Percentiles rank a stretch among this genome's conserved stretches.
phyloP scores from a whole-genome alignment of 345 rosid genomes.

The Sisymbrium irio region DNA sequence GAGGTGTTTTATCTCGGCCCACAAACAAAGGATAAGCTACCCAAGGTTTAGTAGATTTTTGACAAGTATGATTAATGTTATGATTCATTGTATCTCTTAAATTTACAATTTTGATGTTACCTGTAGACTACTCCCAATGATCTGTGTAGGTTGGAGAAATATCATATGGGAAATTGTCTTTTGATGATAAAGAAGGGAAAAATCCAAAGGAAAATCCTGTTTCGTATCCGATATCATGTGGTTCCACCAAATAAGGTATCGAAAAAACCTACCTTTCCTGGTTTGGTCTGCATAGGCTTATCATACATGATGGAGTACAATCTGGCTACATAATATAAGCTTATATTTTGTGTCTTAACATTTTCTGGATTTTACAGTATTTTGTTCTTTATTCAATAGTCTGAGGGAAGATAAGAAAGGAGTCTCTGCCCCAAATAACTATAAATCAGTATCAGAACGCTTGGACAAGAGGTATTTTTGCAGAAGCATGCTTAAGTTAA shows the following conservation, averaged over 20 bases:
- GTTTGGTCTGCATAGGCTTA: conserved; percentile 2
- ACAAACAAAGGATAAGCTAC: too few species aligned
- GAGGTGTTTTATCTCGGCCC: too few species aligned
- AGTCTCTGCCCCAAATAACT: conserved; percentile 50
- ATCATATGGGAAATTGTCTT: conserved; percentile 72
- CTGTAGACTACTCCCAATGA: conserved; percentile 78
- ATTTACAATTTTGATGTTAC: conserved; percentile 4
- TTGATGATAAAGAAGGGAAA: conserved; percentile 48
- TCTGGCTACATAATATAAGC: conserved; percentile 20
- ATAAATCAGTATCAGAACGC: conserved; percentile 65
- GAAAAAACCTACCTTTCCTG: background rate
- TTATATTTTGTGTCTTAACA: background rate
- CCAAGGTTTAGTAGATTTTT: too few species aligned
- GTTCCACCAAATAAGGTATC: conserved; percentile 93
- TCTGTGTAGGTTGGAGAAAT: conserved; percentile 74
- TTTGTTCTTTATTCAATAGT: conserved; percentile 41
- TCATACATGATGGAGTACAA: conserved; percentile 8
- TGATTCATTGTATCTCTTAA: too few species aligned
- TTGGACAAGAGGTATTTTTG: conserved; percentile 73
- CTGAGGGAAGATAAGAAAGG: conserved; percentile 72
- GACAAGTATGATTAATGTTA: too few species aligned
- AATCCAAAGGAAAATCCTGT: conserved; percentile 67
- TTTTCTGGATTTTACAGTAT: background rate
- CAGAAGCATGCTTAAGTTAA: conserved; percentile 1
- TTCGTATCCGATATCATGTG: conserved; percentile 59